Percentiles rank a stretch among this genome's conserved stretches.
phyloP scores from a whole-genome alignment of 345 rosid species.

The Lepidium africanum region DNA sequence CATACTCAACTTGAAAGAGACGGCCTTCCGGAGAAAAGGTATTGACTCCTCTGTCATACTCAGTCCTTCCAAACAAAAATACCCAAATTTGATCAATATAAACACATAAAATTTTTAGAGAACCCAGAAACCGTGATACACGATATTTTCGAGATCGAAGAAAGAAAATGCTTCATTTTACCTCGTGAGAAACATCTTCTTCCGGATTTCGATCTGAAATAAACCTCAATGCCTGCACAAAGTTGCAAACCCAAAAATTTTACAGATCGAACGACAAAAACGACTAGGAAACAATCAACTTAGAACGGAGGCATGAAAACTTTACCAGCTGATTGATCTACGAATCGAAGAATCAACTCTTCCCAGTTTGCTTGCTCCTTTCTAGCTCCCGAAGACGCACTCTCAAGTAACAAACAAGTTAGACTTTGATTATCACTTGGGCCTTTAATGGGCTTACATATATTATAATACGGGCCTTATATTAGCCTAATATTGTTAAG shows the following conservation, averaged over 20 bases:
- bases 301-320: not conserved
- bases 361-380: not conserved
- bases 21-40: conserved; percentile 95
- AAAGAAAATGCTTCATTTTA: not conserved
- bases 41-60: conserved; percentile 95
- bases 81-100: not conserved
- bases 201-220: conserved; percentile 21
- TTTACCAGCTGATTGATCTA: conserved; percentile 9
- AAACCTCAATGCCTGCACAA: conserved; percentile 8
- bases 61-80: conserved; percentile 46
- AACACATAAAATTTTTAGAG: not conserved
- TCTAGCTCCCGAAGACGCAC: not conserved
- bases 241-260: not conserved
- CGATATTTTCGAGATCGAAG: not conserved
- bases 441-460: not conserved
- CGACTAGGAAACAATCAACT: not conserved
- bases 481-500: not conserved
- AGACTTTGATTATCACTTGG: not conserved
- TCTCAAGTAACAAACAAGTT: conserved; percentile 20
- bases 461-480: not conserved
- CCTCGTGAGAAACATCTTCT: conserved; percentile 63
- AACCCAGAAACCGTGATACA: not conserved
- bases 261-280: not conserved
- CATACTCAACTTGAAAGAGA: conserved; percentile 90
- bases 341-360: not conserved